Percentiles rank a stretch among this genome's conserved stretches.
These are phyloP conservation scores for Tinospora cordifolia DNA, from an alignment of 164 flowering plant species.

Conservation along the genomic window DNA sequence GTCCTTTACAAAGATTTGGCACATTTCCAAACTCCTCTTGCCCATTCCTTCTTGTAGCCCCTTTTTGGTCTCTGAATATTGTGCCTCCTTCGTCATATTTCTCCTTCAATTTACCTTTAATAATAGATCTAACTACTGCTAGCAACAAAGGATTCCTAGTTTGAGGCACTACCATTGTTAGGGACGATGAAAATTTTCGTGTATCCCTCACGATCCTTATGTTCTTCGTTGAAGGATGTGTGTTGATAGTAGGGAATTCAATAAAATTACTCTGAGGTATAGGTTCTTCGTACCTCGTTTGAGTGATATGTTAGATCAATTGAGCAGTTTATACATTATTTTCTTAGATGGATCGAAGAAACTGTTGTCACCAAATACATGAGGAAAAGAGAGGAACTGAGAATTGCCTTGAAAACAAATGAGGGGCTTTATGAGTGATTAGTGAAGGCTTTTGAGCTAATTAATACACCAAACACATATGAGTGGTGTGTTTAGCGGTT, in stretches of 20 bases:
- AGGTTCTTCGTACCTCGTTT: conserved; percentile 4
- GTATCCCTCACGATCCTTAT: too few relatives aligned
- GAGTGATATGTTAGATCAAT: conserved; percentile 1
- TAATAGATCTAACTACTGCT: too few relatives aligned
- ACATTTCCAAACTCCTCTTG: too few relatives aligned
- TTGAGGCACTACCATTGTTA: too few relatives aligned
- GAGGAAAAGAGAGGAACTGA: neutral
- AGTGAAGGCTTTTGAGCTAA: neutral
- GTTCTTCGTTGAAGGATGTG: conserved; percentile 7
- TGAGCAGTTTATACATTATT: neutral
- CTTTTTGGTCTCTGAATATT: too few relatives aligned
- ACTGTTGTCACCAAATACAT: conserved; percentile 1
- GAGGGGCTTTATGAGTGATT: neutral
- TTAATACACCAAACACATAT: conserved; percentile 1
- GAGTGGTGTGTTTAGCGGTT: too few relatives aligned
- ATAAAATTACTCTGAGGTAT: conserved; percentile 5
- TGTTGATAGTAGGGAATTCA: neutral
- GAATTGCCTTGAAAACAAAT: neutral
- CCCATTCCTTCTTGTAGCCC: too few relatives aligned
- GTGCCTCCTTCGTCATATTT: too few relatives aligned
- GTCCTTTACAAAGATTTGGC: too few relatives aligned
- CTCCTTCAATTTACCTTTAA: too few relatives aligned
- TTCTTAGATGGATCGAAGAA: neutral
- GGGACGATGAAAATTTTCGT: too few relatives aligned
- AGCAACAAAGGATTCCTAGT: too few relatives aligned